These are phyloP conservation scores for Penicillium coprophilum DNA, from an alignment of 495 filamentous ascomycete genomes.

Conservation along the genomic window DNA sequence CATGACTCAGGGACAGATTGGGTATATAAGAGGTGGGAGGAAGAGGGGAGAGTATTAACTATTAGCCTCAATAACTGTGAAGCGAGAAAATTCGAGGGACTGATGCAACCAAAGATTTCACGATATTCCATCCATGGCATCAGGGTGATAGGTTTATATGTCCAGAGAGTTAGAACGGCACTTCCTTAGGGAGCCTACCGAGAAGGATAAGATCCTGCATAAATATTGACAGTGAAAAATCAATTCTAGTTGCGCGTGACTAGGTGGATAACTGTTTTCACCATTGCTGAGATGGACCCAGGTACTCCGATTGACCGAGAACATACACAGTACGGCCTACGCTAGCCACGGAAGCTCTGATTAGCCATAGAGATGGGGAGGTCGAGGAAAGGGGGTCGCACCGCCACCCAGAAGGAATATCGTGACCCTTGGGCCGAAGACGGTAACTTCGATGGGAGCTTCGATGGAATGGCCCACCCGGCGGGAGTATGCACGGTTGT, in stretches of 20 bases:
- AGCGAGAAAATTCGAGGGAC: neutral
- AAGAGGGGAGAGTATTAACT: neutral
- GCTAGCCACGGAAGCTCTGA: constrained; percentile 18
- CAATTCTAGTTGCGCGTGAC: constrained; percentile 28
- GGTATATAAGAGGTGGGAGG: neutral
- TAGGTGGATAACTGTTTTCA: constrained; percentile 31
- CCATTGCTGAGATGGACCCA: constrained; percentile 34
- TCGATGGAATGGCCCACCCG: constrained; percentile 33
- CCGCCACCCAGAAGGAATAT: constrained; percentile 10
- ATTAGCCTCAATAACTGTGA: neutral
- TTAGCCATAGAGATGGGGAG: constrained; percentile 6
- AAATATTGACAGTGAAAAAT: constrained; percentile 21
- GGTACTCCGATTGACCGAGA: constrained; percentile 21
- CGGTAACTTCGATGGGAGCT: constrained; percentile 29
- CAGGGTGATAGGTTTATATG: constrained; percentile 17
- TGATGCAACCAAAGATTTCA: constrained; percentile 6
- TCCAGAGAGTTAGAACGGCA: constrained; percentile 15
- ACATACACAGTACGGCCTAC: constrained; percentile 22
- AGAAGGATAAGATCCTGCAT: constrained; percentile 17
- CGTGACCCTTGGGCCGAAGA: constrained; percentile 27
- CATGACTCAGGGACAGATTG: constrained; percentile 6
- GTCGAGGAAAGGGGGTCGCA: constrained; percentile 7
- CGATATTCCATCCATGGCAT: constrained; percentile 1
- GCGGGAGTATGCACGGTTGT: constrained; percentile 30
- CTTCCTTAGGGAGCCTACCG: constrained; percentile 24